A percentile compares a stretch with the other conserved stretches of the same genome.
Evolutionary conservation across 2,329 filamentous ascomycete species (phyloP).

Genomic region (Fusarium citri): DNA sequence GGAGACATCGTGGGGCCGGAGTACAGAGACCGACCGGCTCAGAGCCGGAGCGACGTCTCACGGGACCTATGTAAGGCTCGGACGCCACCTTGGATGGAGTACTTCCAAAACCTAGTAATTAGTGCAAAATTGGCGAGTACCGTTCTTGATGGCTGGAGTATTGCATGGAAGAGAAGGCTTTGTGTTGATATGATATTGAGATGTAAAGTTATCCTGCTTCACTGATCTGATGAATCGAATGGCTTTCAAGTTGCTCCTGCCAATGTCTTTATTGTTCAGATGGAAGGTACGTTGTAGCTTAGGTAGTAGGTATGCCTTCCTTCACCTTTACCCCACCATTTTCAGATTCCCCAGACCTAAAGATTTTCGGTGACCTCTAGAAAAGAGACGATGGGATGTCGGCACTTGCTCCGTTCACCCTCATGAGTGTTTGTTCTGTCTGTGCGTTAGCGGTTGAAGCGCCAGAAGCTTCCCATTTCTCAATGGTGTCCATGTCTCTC

Average conservation of each 20-base stretch:
- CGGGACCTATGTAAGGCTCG: slow-evolving; percentile 34
- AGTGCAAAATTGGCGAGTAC: slow-evolving; percentile 22
- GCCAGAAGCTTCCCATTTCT: slow-evolving; percentile 33
- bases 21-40: slow-evolving; percentile 44
- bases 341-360: slow-evolving; percentile 20
- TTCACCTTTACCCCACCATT: slow-evolving; percentile 20
- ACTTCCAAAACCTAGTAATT: slow-evolving; percentile 18
- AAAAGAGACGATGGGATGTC: slow-evolving; percentile 5
- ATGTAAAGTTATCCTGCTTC: neutral
- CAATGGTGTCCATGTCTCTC: slow-evolving; percentile 1
- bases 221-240: neutral
- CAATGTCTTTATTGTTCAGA: neutral
- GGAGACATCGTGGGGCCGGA: slow-evolving; percentile 45
- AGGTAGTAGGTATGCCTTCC: neutral
- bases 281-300: neutral
- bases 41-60: slow-evolving; percentile 43
- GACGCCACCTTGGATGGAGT: slow-evolving; percentile 28
- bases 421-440: neutral
- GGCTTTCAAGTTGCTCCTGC: neutral
- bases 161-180: neutral
- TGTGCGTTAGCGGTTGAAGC: slow-evolving; percentile 20
- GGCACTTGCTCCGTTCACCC: neutral
- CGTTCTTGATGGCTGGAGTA: neutral
- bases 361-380: slow-evolving; percentile 15
- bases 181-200: neutral